Conservation (phyloP, 1,284 basidiomycete species). For the Sporisorium exsertum region DNA sequence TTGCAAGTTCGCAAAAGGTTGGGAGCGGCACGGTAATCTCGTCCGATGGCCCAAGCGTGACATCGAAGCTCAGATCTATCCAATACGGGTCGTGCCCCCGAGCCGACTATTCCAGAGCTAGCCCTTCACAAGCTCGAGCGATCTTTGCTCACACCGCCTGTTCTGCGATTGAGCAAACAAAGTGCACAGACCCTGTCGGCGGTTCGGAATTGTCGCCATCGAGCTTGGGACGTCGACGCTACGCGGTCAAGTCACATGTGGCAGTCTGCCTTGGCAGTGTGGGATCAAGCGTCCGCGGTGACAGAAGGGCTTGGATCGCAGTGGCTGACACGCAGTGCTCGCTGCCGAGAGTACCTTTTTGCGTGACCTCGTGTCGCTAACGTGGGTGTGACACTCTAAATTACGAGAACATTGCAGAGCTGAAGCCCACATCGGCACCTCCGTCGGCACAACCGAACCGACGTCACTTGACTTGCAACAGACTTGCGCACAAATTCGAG, state of each 20-base stretch:
- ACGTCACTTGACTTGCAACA: background rate
- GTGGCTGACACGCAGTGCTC: background rate
- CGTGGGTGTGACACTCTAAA: background rate
- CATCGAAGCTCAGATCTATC: background rate
- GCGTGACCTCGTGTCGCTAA: background rate
- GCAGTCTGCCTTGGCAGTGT: background rate
- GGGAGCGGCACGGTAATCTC: background rate
- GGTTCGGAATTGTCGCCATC: background rate
- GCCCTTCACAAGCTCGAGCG: background rate
- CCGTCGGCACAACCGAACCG: background rate
- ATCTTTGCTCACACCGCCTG: background rate
- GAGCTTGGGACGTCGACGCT: background rate
- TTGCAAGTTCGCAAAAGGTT: background rate
- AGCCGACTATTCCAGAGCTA: background rate
- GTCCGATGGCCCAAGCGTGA: background rate
- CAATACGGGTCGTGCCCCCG: background rate
- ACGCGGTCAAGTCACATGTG: background rate
- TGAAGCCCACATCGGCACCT: background rate
- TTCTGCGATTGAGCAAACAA: constrained; percentile 2
- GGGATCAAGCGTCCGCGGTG: background rate
- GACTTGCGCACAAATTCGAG: background rate
- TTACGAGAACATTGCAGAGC: background rate
- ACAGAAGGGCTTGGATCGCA: background rate
- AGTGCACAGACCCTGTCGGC: background rate
- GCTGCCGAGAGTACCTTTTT: background rate